Percentiles rank a stretch among this genome's conserved stretches.
Evolutionary conservation across 148 eudicot species (phyloP).

Genomic region (Spergularia bocconei): DNA sequence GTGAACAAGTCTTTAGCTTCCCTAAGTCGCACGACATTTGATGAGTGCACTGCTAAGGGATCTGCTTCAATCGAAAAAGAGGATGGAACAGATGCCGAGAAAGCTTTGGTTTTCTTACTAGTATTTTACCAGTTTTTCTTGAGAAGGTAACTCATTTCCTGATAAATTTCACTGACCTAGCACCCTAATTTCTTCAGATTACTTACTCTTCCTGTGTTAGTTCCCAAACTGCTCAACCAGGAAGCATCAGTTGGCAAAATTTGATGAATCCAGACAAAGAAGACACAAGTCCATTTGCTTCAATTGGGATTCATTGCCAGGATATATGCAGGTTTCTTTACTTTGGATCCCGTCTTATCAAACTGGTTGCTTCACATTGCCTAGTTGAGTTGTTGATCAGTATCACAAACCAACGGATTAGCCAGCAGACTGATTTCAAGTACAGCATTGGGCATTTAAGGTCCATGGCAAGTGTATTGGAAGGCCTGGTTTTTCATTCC

Average conservation of each 20-base stretch:
- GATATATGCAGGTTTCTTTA: slow-evolving; percentile 76
- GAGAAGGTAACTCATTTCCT: slow-evolving; percentile 52
- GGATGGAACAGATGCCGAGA: slow-evolving; percentile 56
- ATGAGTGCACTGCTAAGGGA: slow-evolving; percentile 55
- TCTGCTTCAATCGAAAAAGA: slow-evolving; percentile 50
- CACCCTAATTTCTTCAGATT: slow-evolving; percentile 11
- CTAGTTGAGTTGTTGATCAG: slow-evolving; percentile 58
- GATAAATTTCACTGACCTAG: not conserved
- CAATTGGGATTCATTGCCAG: slow-evolving; percentile 57
- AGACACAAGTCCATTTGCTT: slow-evolving; percentile 33
- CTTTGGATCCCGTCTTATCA: slow-evolving; percentile 60
- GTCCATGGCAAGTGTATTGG: slow-evolving; percentile 65
- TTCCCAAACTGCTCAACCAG: slow-evolving; percentile 59
- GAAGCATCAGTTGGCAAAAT: slow-evolving; percentile 42
- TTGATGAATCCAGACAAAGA: slow-evolving; percentile 38
- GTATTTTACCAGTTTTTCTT: slow-evolving; percentile 52
- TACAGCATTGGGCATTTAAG: slow-evolving; percentile 38
- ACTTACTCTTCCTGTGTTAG: slow-evolving; percentile 39
- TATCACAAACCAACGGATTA: slow-evolving; percentile 45
- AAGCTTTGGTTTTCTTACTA: slow-evolving; percentile 52
- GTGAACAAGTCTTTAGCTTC: slow-evolving; percentile 57
- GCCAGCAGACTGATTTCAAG: slow-evolving; percentile 31
- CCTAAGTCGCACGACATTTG: slow-evolving; percentile 39
- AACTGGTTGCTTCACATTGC: slow-evolving; percentile 70
- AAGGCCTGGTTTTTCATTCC: slow-evolving; percentile 57